Conservation (phyloP, 345 rosid species). For the Aurinia saxatilis region DNA sequence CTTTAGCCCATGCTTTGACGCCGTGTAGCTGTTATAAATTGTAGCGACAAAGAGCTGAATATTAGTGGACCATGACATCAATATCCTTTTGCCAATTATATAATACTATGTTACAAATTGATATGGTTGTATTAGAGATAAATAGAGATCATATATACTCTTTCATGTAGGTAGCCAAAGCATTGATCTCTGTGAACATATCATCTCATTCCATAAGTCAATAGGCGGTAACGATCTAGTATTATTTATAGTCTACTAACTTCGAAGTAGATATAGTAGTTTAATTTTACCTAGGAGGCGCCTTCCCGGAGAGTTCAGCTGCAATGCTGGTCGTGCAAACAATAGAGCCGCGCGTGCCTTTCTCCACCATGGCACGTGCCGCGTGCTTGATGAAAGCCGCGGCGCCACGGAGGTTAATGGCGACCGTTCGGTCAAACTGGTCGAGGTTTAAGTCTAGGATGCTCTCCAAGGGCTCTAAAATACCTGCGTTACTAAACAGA, state of each 20-base stretch:
- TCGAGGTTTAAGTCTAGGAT: slow-evolving; percentile 49
- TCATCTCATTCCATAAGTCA: no score
- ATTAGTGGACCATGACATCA: no score
- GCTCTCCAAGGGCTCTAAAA: slow-evolving; percentile 47
- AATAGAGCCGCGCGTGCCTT: slow-evolving; percentile 53
- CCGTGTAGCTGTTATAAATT: slow-evolving; percentile 32
- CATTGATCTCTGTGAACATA: no score
- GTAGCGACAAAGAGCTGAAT: no score
- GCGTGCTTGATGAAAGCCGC: slow-evolving; percentile 67
- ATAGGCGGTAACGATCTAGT: no score
- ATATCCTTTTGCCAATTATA: no score
- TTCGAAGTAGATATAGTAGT: not conserved
- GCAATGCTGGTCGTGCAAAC: slow-evolving; percentile 58
- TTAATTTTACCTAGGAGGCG: slow-evolving; percentile 45
- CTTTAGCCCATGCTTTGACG: slow-evolving; percentile 71
- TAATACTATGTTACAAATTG: no score
- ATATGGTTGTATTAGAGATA: no score
- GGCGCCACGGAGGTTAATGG: slow-evolving; percentile 59
- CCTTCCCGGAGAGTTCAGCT: slow-evolving; percentile 37
- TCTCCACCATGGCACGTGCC: slow-evolving; percentile 62
- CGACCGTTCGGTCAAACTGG: slow-evolving; percentile 45
- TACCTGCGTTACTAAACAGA: slow-evolving; percentile 79
- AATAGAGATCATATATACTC: no score
- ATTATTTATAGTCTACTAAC: no score
- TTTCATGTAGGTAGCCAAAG: no score